These are phyloP conservation scores for Albifimbria verrucaria DNA, from an alignment of 2,329 filamentous ascomycete species.

Conservation along the genomic window DNA sequence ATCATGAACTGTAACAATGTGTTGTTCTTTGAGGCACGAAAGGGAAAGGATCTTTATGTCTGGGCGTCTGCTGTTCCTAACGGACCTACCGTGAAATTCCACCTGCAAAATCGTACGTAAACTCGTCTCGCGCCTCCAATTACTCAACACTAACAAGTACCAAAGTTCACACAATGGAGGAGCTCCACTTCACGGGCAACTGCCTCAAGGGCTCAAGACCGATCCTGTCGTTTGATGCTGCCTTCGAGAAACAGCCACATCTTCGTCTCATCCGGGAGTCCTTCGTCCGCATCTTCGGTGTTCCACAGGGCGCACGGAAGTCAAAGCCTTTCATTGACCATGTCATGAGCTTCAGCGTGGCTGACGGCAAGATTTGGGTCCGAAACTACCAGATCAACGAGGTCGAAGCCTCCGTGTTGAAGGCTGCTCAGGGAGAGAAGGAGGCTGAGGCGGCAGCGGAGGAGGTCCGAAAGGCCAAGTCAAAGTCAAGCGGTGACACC, in stretches of 20 bases:
- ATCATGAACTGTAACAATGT: constrained; percentile 93
- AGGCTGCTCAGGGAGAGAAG: constrained; percentile 38
- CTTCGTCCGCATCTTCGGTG: constrained; percentile 85
- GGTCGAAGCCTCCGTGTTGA: constrained; percentile 59
- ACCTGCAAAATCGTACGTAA: constrained; percentile 68
- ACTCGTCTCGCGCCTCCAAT: neutral
- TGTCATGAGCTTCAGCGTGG: constrained; percentile 86
- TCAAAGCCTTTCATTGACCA: constrained; percentile 96
- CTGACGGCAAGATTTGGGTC: constrained; percentile 94
- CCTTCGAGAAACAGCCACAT: constrained; percentile 79
- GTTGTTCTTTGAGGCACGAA: constrained; percentile 92
- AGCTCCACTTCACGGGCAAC: constrained; percentile 95
- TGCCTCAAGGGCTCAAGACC: constrained; percentile 91
- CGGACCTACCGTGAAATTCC: constrained; percentile 60
- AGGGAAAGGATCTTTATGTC: constrained; percentile 89
- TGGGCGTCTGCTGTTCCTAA: constrained; percentile 91
- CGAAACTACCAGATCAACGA: constrained; percentile 92
- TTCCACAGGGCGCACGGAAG: constrained; percentile 82
- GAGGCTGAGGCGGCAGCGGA: constrained; percentile 29
- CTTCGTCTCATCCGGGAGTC: constrained; percentile 84
- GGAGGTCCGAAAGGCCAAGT: constrained; percentile 30
- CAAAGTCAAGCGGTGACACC: constrained; percentile 51
- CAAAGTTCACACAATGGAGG: constrained; percentile 89
- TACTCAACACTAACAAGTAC: constrained; percentile 21
- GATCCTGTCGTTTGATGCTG: constrained; percentile 84